phyloP scores from a whole-genome alignment of 1,139 yeast species.

The Lodderomyces theae region DNA sequence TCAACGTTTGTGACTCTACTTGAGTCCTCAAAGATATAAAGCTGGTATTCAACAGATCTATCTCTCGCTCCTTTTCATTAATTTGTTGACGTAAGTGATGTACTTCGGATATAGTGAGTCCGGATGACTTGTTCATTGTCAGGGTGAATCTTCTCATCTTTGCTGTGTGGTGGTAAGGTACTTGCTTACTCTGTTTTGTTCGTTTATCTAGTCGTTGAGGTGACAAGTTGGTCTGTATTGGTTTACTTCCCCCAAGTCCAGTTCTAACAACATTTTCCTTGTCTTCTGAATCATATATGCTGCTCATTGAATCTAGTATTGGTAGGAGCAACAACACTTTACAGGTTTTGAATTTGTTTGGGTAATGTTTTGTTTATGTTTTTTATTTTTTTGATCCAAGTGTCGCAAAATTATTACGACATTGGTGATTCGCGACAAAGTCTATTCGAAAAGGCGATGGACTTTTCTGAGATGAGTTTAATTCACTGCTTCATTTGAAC shows the following conservation, averaged over 20 bases:
- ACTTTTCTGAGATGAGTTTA: conserved; percentile 1
- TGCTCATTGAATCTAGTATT: neutral
- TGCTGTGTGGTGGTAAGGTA: neutral
- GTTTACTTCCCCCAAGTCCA: neutral
- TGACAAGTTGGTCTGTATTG: neutral
- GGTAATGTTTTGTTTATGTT: conserved; percentile 3
- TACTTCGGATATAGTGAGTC: conserved; percentile 2
- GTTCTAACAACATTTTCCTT: neutral
- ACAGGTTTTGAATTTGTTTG: neutral
- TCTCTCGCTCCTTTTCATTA: conserved; percentile 13
- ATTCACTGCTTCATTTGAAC: neutral
- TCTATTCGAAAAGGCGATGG: neutral
- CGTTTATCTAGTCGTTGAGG: neutral
- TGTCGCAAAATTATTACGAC: neutral
- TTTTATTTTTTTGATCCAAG: neutral
- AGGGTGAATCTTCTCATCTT: conserved; percentile 10
- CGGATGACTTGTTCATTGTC: neutral
- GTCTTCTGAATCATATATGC: neutral
- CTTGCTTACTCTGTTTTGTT: neutral
- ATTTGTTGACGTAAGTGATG: conserved; percentile 10
- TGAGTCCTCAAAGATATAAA: conserved; percentile 36
- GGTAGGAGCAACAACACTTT: neutral
- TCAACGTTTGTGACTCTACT: conserved; percentile 33
- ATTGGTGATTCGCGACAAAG: neutral
- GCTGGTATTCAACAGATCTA: conserved; percentile 19